Conservation (phyloP, 1,284 basidiomycete genomes). For the Pholiota adiposa region DNA sequence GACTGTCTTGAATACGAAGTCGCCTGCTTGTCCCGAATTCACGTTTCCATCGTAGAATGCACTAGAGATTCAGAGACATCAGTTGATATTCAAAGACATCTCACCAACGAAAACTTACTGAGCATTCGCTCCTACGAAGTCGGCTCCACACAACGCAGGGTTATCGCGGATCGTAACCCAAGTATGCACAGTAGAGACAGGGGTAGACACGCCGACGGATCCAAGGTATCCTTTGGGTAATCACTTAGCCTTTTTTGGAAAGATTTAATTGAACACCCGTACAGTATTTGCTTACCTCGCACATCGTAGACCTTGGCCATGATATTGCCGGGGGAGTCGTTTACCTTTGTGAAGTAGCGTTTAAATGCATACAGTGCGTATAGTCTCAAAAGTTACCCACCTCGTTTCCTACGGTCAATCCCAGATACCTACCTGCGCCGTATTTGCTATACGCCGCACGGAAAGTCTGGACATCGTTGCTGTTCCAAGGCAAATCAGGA, state of each 20-base stretch:
- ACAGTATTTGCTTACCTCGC: conserved; percentile 27
- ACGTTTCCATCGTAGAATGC: conserved; percentile 37
- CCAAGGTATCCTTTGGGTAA: conserved; percentile 32
- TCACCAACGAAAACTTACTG: conserved; percentile 30
- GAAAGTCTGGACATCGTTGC: conserved; percentile 39
- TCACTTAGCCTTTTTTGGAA: neutral
- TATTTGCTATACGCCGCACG: conserved; percentile 33
- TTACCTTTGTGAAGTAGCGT: conserved; percentile 22
- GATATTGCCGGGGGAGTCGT: conserved; percentile 33
- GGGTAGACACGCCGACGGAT: conserved; percentile 37
- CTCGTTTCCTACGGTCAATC: conserved; percentile 42
- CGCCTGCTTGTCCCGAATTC: conserved; percentile 34
- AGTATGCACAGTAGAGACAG: conserved; percentile 40
- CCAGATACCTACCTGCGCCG: conserved; percentile 34
- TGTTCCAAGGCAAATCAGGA: conserved; percentile 12
- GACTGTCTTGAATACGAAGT: conserved; percentile 40
- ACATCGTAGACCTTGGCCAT: conserved; percentile 40
- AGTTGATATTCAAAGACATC: neutral
- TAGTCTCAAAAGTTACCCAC: conserved; percentile 17
- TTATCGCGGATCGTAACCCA: conserved; percentile 39
- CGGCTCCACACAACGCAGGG: conserved; percentile 37
- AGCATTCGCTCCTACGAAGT: conserved; percentile 42
- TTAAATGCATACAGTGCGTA: neutral
- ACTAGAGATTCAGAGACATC: no score
- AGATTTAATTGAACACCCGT: neutral